Conservation (phyloP, 2,329 filamentous ascomycete genomes). For the Pseudogymnoascus sp. region DNA sequence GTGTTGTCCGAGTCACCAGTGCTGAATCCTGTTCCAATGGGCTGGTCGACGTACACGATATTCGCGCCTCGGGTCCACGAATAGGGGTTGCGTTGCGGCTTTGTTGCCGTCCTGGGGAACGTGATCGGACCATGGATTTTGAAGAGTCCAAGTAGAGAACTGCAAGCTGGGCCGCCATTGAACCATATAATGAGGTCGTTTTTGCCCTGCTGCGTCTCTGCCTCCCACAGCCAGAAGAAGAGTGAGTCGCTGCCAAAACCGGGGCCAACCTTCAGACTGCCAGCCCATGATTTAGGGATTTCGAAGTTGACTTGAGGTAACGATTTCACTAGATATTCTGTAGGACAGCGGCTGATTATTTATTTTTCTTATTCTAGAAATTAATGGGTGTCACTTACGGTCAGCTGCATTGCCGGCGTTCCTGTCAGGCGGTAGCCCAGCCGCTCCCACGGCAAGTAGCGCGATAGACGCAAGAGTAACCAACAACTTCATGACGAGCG, state of each 20-base stretch:
- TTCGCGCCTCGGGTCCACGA: slow-evolving; percentile 27
- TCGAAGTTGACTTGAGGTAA: slow-evolving; percentile 9
- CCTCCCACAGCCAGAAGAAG: slow-evolving; percentile 13
- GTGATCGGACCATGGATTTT: slow-evolving; percentile 11
- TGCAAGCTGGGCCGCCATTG: slow-evolving; percentile 11
- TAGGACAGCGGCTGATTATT: neutral
- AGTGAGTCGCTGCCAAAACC: neutral
- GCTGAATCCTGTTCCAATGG: slow-evolving; percentile 26
- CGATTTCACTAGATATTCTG: slow-evolving; percentile 10
- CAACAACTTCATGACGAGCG: neutral
- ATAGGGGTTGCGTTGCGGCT: slow-evolving; percentile 24
- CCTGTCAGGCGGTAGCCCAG: neutral
- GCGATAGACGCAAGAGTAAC: neutral
- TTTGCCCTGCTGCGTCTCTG: neutral
- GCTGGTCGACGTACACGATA: slow-evolving; percentile 28
- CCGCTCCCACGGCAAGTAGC: neutral
- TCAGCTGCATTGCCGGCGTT: neutral
- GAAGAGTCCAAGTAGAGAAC: slow-evolving; percentile 6
- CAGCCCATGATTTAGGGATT: slow-evolving; percentile 12
- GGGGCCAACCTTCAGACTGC: neutral
- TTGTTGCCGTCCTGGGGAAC: neutral
- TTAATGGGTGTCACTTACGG: neutral
- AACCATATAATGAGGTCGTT: slow-evolving; percentile 12
- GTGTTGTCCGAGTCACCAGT: slow-evolving; percentile 15
- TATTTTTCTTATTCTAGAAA: neutral